Percentiles rank a stretch among this genome's conserved stretches.
Evolutionary conservation across 805 yeast genomes (phyloP).

Genomic region (Yamadazyma scolyti): DNA sequence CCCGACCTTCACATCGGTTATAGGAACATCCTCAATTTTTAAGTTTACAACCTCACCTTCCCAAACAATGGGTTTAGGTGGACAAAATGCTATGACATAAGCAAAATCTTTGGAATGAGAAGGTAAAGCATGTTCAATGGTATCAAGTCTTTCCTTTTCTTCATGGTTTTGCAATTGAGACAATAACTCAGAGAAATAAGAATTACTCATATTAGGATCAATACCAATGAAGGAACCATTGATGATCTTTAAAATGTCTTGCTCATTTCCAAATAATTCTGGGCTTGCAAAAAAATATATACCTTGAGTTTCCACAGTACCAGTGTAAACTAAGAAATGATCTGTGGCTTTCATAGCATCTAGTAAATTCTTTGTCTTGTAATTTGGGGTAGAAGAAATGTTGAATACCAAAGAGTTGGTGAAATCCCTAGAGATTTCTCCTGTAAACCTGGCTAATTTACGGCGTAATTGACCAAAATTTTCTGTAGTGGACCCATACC

Average conservation of each 20-base stretch:
- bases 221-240: slow-evolving; percentile 38
- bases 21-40: slow-evolving; percentile 42
- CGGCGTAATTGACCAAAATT: slow-evolving; percentile 75
- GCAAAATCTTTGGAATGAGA: slow-evolving; percentile 37
- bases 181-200: slow-evolving; percentile 26
- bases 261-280: slow-evolving; percentile 41
- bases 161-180: slow-evolving; percentile 14
- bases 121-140: slow-evolving; percentile 14
- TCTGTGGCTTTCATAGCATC: slow-evolving; percentile 58
- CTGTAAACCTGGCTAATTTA: slow-evolving; percentile 74
- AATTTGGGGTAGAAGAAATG: slow-evolving; percentile 39
- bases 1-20: slow-evolving; percentile 62
- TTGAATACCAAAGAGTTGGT: slow-evolving; percentile 68
- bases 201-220: slow-evolving; percentile 22
- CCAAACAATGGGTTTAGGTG: slow-evolving; percentile 87
- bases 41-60: slow-evolving; percentile 71
- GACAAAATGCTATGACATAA: slow-evolving; percentile 69
- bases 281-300: slow-evolving; percentile 76
- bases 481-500: slow-evolving; percentile 66
- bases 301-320: slow-evolving; percentile 68
- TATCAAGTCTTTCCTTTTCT: slow-evolving; percentile 15
- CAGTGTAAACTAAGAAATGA: slow-evolving; percentile 76
- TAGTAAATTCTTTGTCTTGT: slow-evolving; percentile 48
- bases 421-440: slow-evolving; percentile 62
- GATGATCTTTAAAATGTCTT: slow-evolving; percentile 34